Evolutionary conservation across 257 asterid species (phyloP).

Genomic region (Solanum stenotomum): DNA sequence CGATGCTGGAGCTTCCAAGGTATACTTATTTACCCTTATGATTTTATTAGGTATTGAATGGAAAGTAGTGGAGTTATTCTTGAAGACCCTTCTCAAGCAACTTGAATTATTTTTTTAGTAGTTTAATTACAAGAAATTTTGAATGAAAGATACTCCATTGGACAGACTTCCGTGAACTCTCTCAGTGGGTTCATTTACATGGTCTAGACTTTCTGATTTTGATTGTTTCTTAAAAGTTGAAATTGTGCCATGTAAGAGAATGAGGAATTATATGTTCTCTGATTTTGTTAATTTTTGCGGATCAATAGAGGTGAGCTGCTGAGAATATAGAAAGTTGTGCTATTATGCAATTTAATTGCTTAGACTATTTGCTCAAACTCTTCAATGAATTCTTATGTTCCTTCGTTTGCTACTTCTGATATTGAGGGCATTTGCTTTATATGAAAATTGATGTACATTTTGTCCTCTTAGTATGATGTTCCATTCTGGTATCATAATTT

Average conservation of each 20-base stretch:
- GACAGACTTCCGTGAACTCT: too few relatives aligned
- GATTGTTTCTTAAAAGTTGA: background rate
- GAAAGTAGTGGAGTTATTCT: background rate
- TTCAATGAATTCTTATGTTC: background rate
- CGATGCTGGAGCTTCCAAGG: slow-evolving; percentile 89
- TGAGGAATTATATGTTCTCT: background rate
- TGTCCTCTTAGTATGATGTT: background rate
- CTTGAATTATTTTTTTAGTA: background rate
- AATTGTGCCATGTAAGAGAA: background rate
- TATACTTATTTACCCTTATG: slow-evolving; percentile 1
- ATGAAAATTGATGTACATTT: background rate
- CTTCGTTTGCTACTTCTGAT: background rate
- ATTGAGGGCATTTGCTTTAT: background rate
- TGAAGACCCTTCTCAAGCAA: background rate
- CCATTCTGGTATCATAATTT: background rate
- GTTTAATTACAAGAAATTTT: background rate
- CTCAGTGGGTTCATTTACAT: background rate
- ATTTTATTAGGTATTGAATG: background rate
- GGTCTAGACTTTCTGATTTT: background rate
- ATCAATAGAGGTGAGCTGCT: background rate
- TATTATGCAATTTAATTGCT: background rate
- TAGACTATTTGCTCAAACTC: background rate
- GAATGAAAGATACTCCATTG: background rate
- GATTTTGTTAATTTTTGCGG: background rate
- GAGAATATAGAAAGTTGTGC: background rate